A percentile compares a stretch with the other conserved stretches of the same genome.
phyloP scores from a whole-genome alignment of 2,329 filamentous ascomycete genomes.

The Zarea fungicola region DNA sequence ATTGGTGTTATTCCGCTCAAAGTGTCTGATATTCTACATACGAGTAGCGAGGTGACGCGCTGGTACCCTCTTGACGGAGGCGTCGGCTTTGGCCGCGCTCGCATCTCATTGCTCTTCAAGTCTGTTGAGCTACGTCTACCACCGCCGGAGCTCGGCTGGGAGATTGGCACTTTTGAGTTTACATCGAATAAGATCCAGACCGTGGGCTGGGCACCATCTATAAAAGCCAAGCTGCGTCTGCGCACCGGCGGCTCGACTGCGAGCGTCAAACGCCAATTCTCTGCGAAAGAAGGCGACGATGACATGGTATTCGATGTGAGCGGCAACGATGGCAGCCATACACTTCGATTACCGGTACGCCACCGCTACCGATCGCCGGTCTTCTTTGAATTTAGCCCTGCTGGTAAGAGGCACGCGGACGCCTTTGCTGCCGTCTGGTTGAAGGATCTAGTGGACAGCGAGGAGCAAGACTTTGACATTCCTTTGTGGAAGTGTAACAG shows the following conservation, averaged over 20 bases:
- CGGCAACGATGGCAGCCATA: conserved; percentile 32
- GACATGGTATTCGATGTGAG: conserved; percentile 45
- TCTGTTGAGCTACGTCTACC: conserved; percentile 82
- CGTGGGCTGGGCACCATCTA: conserved; percentile 52
- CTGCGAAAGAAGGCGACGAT: conserved; percentile 55
- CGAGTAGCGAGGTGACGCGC: conserved; percentile 75
- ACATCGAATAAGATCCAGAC: conserved; percentile 64
- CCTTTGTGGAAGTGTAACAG: conserved; percentile 85
- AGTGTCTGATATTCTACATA: conserved; percentile 81
- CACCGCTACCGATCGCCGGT: conserved; percentile 86
- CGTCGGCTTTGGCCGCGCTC: conserved; percentile 82
- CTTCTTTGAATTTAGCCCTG: conserved; percentile 76
- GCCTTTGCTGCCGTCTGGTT: conserved; percentile 83
- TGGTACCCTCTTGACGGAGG: conserved; percentile 98
- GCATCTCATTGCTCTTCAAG: conserved; percentile 85
- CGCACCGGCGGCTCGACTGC: conserved; percentile 81
- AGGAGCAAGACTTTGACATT: conserved; percentile 72
- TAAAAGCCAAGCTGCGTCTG: conserved; percentile 71
- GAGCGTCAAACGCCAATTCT: conserved; percentile 59
- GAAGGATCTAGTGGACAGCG: conserved; percentile 74
- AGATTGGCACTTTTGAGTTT: conserved; percentile 93
- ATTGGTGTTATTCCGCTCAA: conserved; percentile 88
- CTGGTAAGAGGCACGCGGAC: conserved; percentile 63
- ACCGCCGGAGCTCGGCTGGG: conserved; percentile 84
- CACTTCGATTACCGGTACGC: conserved; percentile 77